Percentiles rank a stretch among this genome's conserved stretches.
Conservation (phyloP, 1,139 yeast genomes). For the Yamadazyma pseudoaaseri region DNA sequence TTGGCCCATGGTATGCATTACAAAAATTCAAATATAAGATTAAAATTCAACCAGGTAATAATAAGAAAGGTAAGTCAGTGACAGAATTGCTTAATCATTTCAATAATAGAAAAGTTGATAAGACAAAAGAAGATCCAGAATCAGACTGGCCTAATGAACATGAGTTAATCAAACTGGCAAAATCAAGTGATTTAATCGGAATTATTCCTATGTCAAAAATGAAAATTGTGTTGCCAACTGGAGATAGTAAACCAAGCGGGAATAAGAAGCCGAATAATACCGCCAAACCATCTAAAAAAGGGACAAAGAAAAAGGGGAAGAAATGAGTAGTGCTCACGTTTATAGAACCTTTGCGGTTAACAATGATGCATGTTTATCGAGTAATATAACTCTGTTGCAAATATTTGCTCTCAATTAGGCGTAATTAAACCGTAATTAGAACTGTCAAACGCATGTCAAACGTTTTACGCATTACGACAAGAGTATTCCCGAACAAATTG, state of each 20-base stretch:
- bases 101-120: constrained; percentile 54
- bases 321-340: constrained; percentile 3
- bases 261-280: constrained; percentile 4
- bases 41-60: constrained; percentile 81
- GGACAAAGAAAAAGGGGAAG: constrained; percentile 8
- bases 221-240: constrained; percentile 33
- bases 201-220: constrained; percentile 40
- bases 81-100: constrained; percentile 66
- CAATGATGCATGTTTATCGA: too few species aligned
- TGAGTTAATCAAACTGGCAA: constrained; percentile 54
- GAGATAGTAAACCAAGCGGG: constrained; percentile 15
- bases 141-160: constrained; percentile 74
- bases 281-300: constrained; percentile 8
- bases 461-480: too few species aligned
- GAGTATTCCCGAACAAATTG: too few species aligned
- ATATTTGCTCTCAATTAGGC: too few species aligned
- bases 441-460: too few species aligned
- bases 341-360: too few species aligned
- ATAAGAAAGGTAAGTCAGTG: constrained; percentile 86
- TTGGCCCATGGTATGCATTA: constrained; percentile 90
- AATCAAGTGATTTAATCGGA: constrained; percentile 47
- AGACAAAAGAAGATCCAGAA: constrained; percentile 47
- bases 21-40: constrained; percentile 76
- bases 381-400: too few species aligned
- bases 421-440: too few species aligned